A percentile compares a stretch with the other conserved stretches of the same genome.
These are phyloP conservation scores for Globisporangium recalcitrans DNA, from an alignment of 352 stramenopile genomes.

Conservation along the genomic window DNA sequence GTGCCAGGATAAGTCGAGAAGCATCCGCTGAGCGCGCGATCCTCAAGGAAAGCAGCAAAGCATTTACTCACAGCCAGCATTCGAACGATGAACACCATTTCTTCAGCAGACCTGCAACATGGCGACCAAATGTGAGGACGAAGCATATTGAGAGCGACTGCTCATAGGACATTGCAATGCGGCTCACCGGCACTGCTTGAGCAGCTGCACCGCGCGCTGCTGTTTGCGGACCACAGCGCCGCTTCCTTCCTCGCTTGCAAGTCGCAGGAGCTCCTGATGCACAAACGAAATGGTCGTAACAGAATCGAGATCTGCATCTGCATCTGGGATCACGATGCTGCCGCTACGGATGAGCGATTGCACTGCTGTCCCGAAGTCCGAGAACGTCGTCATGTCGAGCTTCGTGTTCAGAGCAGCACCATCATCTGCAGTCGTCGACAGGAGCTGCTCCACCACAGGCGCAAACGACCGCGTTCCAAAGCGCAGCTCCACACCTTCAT, in stretches of 20 bases:
- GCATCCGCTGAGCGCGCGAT: background rate
- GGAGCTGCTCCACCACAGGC: slow-evolving; percentile 43
- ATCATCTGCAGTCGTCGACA: slow-evolving; percentile 31
- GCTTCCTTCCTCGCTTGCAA: slow-evolving; percentile 51
- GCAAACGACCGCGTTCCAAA: slow-evolving; percentile 65
- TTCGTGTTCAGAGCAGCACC: slow-evolving; percentile 7
- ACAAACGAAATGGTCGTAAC: slow-evolving; percentile 40
- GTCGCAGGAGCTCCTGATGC: slow-evolving; percentile 45
- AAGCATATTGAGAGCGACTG: background rate
- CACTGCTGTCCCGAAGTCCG: slow-evolving; percentile 52
- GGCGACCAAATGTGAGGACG: background rate
- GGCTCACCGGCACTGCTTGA: slow-evolving; percentile 43
- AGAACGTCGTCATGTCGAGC: slow-evolving; percentile 17
- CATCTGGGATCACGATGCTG: slow-evolving; percentile 20
- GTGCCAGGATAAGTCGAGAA: too few relatives aligned
- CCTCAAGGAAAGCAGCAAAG: background rate
- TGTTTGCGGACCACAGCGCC: slow-evolving; percentile 60
- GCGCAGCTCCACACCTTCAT: slow-evolving; percentile 69
- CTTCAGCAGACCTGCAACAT: slow-evolving; percentile 37
- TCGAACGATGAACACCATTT: slow-evolving; percentile 58
- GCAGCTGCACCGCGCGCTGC: slow-evolving; percentile 45
- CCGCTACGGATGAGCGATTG: slow-evolving; percentile 38
- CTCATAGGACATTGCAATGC: background rate
- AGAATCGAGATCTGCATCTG: background rate
- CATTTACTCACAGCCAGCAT: slow-evolving; percentile 59